These are phyloP conservation scores for Moniliophthora roreri DNA, from an alignment of 1,284 basidiomycete species.

Conservation along the genomic window DNA sequence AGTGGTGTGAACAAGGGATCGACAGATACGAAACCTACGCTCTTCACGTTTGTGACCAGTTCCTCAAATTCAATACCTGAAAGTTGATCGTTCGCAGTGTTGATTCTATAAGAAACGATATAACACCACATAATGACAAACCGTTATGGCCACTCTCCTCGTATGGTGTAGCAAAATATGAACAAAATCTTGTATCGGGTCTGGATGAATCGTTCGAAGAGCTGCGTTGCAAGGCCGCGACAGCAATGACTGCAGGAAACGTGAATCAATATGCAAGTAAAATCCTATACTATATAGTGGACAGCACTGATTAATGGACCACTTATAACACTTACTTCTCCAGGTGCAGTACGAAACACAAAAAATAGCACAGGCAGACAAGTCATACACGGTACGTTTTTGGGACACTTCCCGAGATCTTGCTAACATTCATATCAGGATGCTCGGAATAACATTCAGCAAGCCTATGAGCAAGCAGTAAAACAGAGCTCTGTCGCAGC, in stretches of 20 bases:
- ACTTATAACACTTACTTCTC: not conserved
- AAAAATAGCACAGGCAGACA: constrained; percentile 39
- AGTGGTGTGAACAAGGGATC: constrained; percentile 15
- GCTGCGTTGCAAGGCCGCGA: constrained; percentile 66
- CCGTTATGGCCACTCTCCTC: constrained; percentile 84
- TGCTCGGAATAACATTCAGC: constrained; percentile 46
- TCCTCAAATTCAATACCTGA: not conserved
- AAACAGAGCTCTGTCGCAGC: constrained; percentile 29
- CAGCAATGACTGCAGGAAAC: constrained; percentile 58
- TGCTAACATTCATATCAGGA: constrained; percentile 27
- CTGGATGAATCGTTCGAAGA: constrained; percentile 84
- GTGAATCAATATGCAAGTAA: constrained; percentile 67
- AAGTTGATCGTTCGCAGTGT: constrained; percentile 35
- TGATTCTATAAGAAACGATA: constrained; percentile 61
- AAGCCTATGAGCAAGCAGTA: constrained; percentile 53
- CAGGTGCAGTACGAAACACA: constrained; percentile 60
- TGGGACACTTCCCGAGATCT: not conserved
- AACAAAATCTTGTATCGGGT: constrained; percentile 67
- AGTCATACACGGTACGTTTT: constrained; percentile 24
- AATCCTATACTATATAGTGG: constrained; percentile 6
- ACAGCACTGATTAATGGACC: constrained; percentile 17
- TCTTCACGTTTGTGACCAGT: constrained; percentile 23
- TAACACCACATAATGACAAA: constrained; percentile 60
- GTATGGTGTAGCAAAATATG: constrained; percentile 78
- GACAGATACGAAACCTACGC: constrained; percentile 21